phyloP scores from a whole-genome alignment of 2,329 filamentous ascomycete species.

The Trichoderma polysporum region DNA sequence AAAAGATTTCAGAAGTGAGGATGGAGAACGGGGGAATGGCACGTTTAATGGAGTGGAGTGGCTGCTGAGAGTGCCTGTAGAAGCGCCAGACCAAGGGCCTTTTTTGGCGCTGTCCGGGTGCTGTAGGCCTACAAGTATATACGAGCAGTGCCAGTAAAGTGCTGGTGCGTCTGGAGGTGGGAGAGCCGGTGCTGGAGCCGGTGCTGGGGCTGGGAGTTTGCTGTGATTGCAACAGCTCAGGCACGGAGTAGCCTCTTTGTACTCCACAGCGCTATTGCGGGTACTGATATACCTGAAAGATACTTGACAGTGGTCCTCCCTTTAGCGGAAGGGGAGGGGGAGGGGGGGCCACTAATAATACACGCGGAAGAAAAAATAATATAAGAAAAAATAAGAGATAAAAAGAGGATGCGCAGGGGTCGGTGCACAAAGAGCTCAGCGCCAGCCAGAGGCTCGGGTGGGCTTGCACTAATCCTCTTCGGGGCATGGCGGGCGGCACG shows the following conservation, averaged over 20 bases:
- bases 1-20: constrained; percentile 34
- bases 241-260: background rate
- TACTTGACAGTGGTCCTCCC: constrained; percentile 1
- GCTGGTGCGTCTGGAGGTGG: background rate
- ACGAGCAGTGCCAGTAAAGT: background rate
- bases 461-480: background rate
- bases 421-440: constrained; percentile 8
- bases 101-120: background rate
- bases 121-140: background rate
- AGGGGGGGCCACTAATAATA: constrained; percentile 15
- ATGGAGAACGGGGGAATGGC: constrained; percentile 33
- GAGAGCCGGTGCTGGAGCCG: background rate
- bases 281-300: background rate
- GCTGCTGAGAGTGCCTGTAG: constrained; percentile 5
- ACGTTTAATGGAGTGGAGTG: constrained; percentile 37
- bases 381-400: constrained; percentile 1
- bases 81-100: background rate
- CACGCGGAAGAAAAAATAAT: constrained; percentile 5
- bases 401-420: constrained; percentile 7
- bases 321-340: constrained; percentile 1
- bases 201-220: background rate
- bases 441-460: constrained; percentile 2
- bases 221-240: background rate
- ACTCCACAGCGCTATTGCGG: background rate
- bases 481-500: constrained; percentile 12